Evolutionary conservation across 2,329 filamentous ascomycete species (phyloP), one percentile per base, ranked within the genome.

Genomic region (Domatiomyces globalis): DNA sequence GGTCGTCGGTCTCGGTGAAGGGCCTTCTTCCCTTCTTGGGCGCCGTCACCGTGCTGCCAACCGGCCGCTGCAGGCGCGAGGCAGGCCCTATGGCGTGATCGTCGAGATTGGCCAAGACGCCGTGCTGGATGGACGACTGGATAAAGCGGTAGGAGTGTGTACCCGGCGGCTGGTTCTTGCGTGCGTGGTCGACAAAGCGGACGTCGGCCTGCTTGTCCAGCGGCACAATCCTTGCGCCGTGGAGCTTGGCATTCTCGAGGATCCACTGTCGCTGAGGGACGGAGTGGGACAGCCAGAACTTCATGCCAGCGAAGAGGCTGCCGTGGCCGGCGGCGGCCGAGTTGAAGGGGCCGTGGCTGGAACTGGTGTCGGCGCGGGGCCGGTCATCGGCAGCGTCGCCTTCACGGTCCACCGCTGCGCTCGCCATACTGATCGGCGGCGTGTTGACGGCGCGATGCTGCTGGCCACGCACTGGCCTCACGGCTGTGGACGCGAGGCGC

Each of bases 81-180:
- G 63, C 63, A n/a, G 67, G 69, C 6, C 75, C 75, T 45, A 71
- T 72, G 12, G 61, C 64, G 59, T 79, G 69, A 12, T 67, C 56
- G 49, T 74, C 68, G 1, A 73, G 66, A 53, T 76, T 66, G 49
- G 74, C 70, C 5, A 81, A 58, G 39, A 62, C 61, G 7, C 73
- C 73, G 12, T 71, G 65, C 17, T 66, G 62, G 49, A 82, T 65
- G 0, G 77, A 81, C 42, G 67, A 61, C 43, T 80, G 75, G 46
- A 84, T 70, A 61, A 75, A 82, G 52, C 67, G 71, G 61, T 77
- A 83, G 1, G 77, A 80, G 55, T 76, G 71, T 66, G 73, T 73
- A 44, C 74, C 73, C 1, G 71, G 63, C 12, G 74, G 73, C 10
- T 56, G 46, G 54, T 75, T 70, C 54, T 69, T 71, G 55, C 67